Evolutionary conservation across 129 eudicot species (phyloP), one percentile per base, ranked within the genome.

Genomic region (Tagetes erecta): DNA sequence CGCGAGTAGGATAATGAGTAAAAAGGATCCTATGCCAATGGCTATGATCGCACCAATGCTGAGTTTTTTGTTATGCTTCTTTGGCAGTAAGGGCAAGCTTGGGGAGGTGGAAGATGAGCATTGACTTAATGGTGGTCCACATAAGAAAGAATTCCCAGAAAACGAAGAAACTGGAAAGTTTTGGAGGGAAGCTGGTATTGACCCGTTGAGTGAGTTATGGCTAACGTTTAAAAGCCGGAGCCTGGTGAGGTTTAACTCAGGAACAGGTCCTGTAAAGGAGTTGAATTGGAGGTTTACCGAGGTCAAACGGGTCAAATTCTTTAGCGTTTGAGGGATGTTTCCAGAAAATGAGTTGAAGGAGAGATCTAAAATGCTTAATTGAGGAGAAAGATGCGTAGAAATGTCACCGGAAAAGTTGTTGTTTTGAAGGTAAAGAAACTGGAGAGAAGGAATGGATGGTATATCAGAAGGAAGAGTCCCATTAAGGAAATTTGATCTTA

Each of bases 401-500:
- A 92, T 76, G 1, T 64, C 39, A 20, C 96, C 97, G 1, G 94
- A 80, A 73, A 92, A 83, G 71, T 90, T 81, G 65, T 92, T 89
- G 38, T 81, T 74, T 79, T 92, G 95, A 76, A 92, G 95, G 74
- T 80, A 87, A 40, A 91, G 73, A 75, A 79, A 82, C 58, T 81
- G 88, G 56, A 94, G 96, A 13, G 89, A 84, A 50, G 96, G 91
- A 44, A 94, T 71, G 69, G 96, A 84, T 34, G 81, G 75, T 44
- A 91, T 76, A 76, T 94, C 97, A 36, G 84, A 56, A 78, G 97
- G 98, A 45, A 94, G 83, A 12, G 57, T 55, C 56, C 99, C 99
- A 49, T 74, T 77, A 6, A 91, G 91, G 44, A 83, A 67, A 80
- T 94, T 94, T 2, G 96, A 90, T 66, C 97, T 78, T 55, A 94